Evolutionary conservation across 1,284 basidiomycete genomes (phyloP).

Genomic region (Apiotrichum domesticum): DNA sequence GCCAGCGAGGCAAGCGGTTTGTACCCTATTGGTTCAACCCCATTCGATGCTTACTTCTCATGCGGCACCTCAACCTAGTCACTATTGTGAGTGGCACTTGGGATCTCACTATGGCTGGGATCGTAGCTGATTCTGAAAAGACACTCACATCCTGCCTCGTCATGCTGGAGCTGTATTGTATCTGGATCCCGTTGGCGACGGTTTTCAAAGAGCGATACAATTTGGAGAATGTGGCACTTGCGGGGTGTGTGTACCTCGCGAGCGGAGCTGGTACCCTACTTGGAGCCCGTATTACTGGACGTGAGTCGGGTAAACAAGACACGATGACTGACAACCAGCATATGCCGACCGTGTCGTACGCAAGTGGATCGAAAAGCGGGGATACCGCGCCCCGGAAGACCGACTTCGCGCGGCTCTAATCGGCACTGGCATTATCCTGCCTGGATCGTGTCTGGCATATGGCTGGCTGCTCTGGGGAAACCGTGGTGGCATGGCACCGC

Average conservation of each 20-base stretch:
- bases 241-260: constrained; percentile 59
- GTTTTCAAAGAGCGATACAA: constrained; percentile 52
- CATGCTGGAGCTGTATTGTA: constrained; percentile 35
- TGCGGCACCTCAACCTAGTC: constrained; percentile 57
- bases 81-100: background rate
- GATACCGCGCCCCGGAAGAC: constrained; percentile 56
- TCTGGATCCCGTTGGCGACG: constrained; percentile 13
- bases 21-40: constrained; percentile 58
- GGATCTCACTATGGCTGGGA: no score
- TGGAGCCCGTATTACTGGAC: constrained; percentile 54
- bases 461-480: constrained; percentile 36
- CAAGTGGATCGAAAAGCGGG: constrained; percentile 52
- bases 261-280: constrained; percentile 59
- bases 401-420: constrained; percentile 53
- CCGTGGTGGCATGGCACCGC: constrained; percentile 39
- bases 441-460: constrained; percentile 30
- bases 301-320: constrained; percentile 18
- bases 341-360: constrained; percentile 54
- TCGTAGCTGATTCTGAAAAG: background rate
- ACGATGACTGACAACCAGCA: constrained; percentile 17
- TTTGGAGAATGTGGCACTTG: constrained; percentile 56
- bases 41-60: constrained; percentile 52
- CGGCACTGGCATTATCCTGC: constrained; percentile 51
- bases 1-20: constrained; percentile 39
- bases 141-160: constrained; percentile 24